A percentile compares a stretch with the other conserved stretches of the same genome.
These are phyloP conservation scores for Aspergillus bridgeri DNA, from an alignment of 495 filamentous ascomycete genomes.

Conservation along the genomic window DNA sequence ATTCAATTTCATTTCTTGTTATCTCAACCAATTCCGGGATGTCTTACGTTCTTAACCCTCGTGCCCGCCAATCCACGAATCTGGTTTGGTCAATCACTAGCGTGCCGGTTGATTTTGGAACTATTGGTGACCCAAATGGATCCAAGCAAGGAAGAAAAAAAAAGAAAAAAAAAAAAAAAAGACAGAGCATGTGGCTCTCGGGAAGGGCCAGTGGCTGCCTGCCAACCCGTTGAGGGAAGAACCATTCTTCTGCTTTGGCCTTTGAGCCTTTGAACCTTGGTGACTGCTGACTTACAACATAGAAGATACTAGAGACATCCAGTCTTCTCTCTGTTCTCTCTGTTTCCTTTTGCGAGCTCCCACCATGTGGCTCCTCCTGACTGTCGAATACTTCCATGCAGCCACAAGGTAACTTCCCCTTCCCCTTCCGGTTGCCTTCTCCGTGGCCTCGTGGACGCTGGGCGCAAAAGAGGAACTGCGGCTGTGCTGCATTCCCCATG, in stretches of 20 bases:
- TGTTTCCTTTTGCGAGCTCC: too few relatives aligned
- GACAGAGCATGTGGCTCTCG: neutral
- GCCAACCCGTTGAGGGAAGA: neutral
- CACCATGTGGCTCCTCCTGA: too few relatives aligned
- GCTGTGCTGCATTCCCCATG: neutral
- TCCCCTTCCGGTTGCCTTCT: too few relatives aligned
- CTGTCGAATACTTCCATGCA: too few relatives aligned
- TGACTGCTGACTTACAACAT: too few relatives aligned
- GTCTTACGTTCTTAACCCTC: neutral
- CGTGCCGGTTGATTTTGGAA: neutral
- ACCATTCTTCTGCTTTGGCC: neutral
- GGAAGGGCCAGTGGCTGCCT: neutral
- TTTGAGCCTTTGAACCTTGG: too few relatives aligned
- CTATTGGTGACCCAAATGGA: neutral
- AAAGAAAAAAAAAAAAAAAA: too few relatives aligned
- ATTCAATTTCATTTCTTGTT: neutral
- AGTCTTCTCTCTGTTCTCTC: too few relatives aligned
- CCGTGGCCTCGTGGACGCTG: neutral
- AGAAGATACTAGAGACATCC: too few relatives aligned
- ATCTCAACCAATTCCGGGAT: neutral
- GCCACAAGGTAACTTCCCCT: too few relatives aligned
- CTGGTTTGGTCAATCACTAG: neutral
- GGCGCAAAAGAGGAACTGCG: neutral
- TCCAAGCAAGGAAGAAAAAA: neutral
- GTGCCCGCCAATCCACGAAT: neutral